Conservation (phyloP, 208 protist species). For the Leptomonas seymouri region DNA sequence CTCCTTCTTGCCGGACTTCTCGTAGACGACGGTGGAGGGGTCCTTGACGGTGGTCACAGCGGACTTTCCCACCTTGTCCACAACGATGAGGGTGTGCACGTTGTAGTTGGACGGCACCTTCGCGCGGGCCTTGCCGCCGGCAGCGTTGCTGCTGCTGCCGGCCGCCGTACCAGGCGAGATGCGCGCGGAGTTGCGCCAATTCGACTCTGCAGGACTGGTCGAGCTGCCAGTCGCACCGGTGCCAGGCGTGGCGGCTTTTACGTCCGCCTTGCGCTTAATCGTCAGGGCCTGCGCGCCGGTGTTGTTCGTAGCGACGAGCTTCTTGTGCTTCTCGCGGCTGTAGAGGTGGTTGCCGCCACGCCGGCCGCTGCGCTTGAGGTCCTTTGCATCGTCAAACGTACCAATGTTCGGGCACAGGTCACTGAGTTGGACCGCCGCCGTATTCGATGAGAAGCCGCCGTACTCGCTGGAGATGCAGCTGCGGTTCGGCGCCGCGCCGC, state of each 20-base stretch:
- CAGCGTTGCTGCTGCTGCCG: constrained; percentile 16
- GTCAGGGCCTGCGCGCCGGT: constrained; percentile 42
- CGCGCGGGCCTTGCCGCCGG: constrained; percentile 38
- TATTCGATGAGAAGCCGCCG: constrained; percentile 46
- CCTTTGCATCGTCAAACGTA: constrained; percentile 48
- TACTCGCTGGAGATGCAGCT: constrained; percentile 43
- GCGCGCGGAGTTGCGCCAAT: neutral
- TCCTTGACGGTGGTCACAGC: constrained; percentile 44
- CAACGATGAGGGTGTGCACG: constrained; percentile 71
- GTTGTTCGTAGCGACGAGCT: constrained; percentile 42
- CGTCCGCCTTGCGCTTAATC: constrained; percentile 46
- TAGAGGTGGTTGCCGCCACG: constrained; percentile 74
- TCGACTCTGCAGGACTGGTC: neutral
- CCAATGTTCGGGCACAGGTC: constrained; percentile 63
- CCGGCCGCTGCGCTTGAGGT: constrained; percentile 63
- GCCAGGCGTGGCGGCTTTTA: constrained; percentile 8
- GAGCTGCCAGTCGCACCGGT: neutral
- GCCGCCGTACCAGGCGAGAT: constrained; percentile 11
- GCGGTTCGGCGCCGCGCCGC: constrained; percentile 20
- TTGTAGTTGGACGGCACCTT: constrained; percentile 77
- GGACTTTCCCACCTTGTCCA: constrained; percentile 36
- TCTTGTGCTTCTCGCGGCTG: constrained; percentile 56
- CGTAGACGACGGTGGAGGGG: constrained; percentile 53
- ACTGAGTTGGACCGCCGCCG: constrained; percentile 28
- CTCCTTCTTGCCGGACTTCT: constrained; percentile 71